These are phyloP conservation scores for Candida smagusa DNA, from an alignment of 1,139 yeast species.

Conservation along the genomic window DNA sequence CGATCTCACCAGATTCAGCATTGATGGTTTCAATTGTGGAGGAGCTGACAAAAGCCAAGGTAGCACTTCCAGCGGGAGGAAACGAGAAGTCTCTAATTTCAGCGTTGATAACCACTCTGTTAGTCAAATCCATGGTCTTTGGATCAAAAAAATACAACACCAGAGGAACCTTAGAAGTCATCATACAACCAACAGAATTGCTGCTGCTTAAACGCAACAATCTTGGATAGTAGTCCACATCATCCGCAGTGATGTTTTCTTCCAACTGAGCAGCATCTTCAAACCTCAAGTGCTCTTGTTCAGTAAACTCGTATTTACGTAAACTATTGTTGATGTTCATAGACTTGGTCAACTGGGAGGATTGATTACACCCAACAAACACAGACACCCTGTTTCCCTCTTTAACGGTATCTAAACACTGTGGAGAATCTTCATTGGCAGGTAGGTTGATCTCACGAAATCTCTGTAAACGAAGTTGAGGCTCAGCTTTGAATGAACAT, in stretches of 20 bases:
- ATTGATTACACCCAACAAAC: conserved; percentile 74
- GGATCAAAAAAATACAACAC: conserved; percentile 59
- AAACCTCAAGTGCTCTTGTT: conserved; percentile 59
- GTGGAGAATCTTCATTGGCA: conserved; percentile 70
- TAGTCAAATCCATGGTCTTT: conserved; percentile 45
- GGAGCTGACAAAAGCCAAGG: conserved; percentile 57
- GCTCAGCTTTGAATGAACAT: conserved; percentile 54
- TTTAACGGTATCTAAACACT: conserved; percentile 55
- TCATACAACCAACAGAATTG: conserved; percentile 56
- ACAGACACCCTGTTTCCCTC: conserved; percentile 42
- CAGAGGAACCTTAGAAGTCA: conserved; percentile 62
- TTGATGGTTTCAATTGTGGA: conserved; percentile 52
- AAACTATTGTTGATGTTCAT: conserved; percentile 69
- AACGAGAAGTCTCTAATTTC: conserved; percentile 40
- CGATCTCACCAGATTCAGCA: conserved; percentile 40
- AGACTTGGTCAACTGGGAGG: conserved; percentile 49
- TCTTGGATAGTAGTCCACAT: conserved; percentile 58
- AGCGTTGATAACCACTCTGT: conserved; percentile 17
- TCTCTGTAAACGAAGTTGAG: conserved; percentile 51
- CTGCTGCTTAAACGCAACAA: conserved; percentile 51
- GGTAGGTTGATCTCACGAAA: conserved; percentile 63
- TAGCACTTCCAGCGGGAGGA: conserved; percentile 44
- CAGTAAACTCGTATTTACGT: conserved; percentile 56
- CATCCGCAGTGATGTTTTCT: conserved; percentile 24
- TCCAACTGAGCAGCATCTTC: conserved; percentile 58